phyloP scores from a whole-genome alignment of 2,329 filamentous ascomycete genomes.

The Botrytis fabae region DNA sequence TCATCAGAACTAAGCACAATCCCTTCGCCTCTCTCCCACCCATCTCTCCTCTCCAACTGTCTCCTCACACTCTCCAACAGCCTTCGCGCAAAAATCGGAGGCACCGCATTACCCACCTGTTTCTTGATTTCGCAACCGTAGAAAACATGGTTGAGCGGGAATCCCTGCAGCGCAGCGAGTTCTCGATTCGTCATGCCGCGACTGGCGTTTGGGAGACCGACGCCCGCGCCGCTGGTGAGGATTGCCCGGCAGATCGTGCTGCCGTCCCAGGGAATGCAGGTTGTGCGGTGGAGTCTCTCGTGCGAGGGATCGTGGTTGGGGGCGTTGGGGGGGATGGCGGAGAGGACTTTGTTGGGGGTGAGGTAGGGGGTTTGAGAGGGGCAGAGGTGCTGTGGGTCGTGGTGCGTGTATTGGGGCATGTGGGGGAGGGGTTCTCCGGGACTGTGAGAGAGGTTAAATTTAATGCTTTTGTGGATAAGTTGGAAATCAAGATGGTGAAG shows the following conservation, averaged over 20 bases:
- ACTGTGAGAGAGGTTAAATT: conserved; percentile 40
- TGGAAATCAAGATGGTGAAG: too few relatives aligned
- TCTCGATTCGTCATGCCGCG: conserved; percentile 67
- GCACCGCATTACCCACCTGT: conserved; percentile 79
- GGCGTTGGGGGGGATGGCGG: conserved; percentile 37
- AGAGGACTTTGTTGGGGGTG: conserved; percentile 44
- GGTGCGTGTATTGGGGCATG: conserved; percentile 64
- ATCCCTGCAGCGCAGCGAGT: conserved; percentile 67
- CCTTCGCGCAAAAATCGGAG: conserved; percentile 54
- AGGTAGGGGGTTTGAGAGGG: conserved; percentile 47
- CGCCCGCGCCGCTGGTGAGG: conserved; percentile 58
- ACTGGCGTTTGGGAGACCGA: conserved; percentile 63
- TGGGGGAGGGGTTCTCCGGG: conserved; percentile 68
- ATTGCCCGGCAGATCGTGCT: conserved; percentile 54
- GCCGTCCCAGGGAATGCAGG: conserved; percentile 46
- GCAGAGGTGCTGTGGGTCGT: conserved; percentile 41
- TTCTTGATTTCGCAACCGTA: conserved; percentile 47
- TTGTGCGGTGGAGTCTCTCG: neutral
- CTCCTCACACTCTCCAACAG: conserved; percentile 27
- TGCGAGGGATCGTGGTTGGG: conserved; percentile 43
- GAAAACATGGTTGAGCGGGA: conserved; percentile 63
- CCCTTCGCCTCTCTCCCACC: neutral
- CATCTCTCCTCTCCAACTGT: conserved; percentile 27
- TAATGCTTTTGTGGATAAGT: neutral
- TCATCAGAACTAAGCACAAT: conserved; percentile 2